phyloP scores from a whole-genome alignment of 2,329 filamentous ascomycete genomes.

The Chrysosporium queenslandicum region DNA sequence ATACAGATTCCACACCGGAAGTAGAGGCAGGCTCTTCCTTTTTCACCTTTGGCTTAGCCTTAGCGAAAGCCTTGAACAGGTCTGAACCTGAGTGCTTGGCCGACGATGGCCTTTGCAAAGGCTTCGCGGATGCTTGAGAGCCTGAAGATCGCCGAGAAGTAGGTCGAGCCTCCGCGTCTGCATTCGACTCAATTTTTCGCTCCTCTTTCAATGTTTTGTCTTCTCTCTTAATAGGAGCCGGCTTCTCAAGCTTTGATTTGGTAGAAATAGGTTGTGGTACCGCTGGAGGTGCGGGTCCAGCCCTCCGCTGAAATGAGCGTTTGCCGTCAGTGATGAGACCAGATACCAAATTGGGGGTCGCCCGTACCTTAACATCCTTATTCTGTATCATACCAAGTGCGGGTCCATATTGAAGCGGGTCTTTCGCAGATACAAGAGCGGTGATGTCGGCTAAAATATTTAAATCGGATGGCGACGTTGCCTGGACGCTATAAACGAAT shows the following conservation, averaged over 20 bases:
- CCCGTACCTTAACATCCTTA: slow-evolving; percentile 49
- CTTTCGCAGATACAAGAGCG: slow-evolving; percentile 55
- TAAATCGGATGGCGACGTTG: slow-evolving; percentile 60
- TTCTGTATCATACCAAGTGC: slow-evolving; percentile 69
- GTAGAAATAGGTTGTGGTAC: neutral
- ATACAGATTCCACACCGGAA: slow-evolving; percentile 28
- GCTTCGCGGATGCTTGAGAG: slow-evolving; percentile 26
- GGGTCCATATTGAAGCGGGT: slow-evolving; percentile 49
- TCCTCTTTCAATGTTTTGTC: slow-evolving; percentile 2
- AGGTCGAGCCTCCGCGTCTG: slow-evolving; percentile 1
- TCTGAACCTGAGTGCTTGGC: slow-evolving; percentile 52
- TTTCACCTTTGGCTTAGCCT: slow-evolving; percentile 52
- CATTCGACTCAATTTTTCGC: neutral
- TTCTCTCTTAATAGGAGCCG: slow-evolving; percentile 1
- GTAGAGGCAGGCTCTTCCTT: slow-evolving; percentile 33
- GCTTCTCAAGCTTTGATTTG: slow-evolving; percentile 1
- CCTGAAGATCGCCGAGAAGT: slow-evolving; percentile 21
- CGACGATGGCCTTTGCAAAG: slow-evolving; percentile 31
- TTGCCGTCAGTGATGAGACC: neutral
- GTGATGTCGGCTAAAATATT: slow-evolving; percentile 58
- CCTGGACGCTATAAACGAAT: slow-evolving; percentile 77
- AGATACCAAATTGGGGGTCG: neutral
- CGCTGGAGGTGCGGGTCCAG: slow-evolving; percentile 4
- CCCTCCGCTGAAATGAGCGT: slow-evolving; percentile 9
- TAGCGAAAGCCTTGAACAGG: slow-evolving; percentile 72